Evolutionary conservation across 2,329 filamentous ascomycete genomes (phyloP), one percentile per base, ranked within the genome.

Genomic region (Aspergillus jensenii): DNA sequence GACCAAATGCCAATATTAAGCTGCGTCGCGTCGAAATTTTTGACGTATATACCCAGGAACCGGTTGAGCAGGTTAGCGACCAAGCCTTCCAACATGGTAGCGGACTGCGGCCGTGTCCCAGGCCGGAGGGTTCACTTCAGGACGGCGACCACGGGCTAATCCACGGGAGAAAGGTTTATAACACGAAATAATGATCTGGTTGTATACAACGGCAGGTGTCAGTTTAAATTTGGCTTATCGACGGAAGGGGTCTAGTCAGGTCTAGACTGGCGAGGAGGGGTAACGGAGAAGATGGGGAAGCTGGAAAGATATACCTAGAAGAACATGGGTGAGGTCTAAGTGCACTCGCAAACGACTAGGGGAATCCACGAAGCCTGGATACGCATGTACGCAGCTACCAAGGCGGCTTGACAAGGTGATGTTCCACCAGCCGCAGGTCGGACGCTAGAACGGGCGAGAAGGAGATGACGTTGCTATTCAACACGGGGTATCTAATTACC

Each of bases 31-130:
- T 99, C 95, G 75, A 99, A 99, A 79, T 99, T 98, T 84, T 96
- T 93, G 77, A 99, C 93, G 77, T 99, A 99, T 90, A 98, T 96
- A 84, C 95, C 96, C 86, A 99, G 81, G 79, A 99, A 98, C 81
- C 96, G 90, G 82, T 99, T 99, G 69, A 99, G 88, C 82, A 99
- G 84, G 78, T 93, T 96, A 69, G 95, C 92, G 64, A 98, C 95
- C 68, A 99, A 84, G 67, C 93, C 91, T 84, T 99, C 95, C 80
- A 99, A 87, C 95, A 99, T 99, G 71, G 75, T 83, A 82, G 79
- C 75, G 75, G 75, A 68, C 67, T 75, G 73, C 73, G 81, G 86
- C 84, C 89, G 85, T 91, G 71, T 89, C 86, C 89, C 89, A 72
- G 90, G 88, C 86, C 80, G 87, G 87, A 58, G 41, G 58, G 21